A percentile compares a stretch with the other conserved stretches of the same genome.
Evolutionary conservation across 2,329 filamentous ascomycete genomes (phyloP).

Genomic region (Sporothrix variecibatus): DNA sequence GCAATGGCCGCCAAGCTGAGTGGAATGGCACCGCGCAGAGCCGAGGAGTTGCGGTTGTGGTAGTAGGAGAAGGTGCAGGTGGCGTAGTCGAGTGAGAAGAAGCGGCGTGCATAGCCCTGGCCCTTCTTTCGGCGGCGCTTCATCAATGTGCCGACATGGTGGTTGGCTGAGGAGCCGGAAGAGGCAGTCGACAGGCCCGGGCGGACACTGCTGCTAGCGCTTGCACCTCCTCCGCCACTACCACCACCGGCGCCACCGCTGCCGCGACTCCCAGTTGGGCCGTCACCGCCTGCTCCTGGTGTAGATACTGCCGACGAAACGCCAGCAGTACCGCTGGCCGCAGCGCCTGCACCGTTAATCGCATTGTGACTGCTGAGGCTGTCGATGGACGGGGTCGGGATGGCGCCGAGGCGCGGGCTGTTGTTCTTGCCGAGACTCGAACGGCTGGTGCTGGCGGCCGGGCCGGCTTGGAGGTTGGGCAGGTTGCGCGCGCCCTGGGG

Average conservation of each 20-base stretch:
- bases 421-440: constrained; percentile 54
- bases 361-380: constrained; percentile 59
- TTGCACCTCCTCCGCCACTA: constrained; percentile 29
- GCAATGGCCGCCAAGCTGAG: constrained; percentile 88
- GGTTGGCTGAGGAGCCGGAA: constrained; percentile 47
- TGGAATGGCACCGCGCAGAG: constrained; percentile 87
- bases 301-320: neutral
- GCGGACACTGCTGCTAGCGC: neutral
- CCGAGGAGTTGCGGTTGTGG: constrained; percentile 89
- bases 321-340: constrained; percentile 28
- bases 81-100: constrained; percentile 94
- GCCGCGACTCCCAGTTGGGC: constrained; percentile 17
- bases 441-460: constrained; percentile 47
- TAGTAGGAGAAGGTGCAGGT: constrained; percentile 96
- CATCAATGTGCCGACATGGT: constrained; percentile 81
- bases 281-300: constrained; percentile 37
- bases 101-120: constrained; percentile 88
- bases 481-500: constrained; percentile 74
- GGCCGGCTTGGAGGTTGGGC: constrained; percentile 55
- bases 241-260: neutral
- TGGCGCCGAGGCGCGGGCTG: constrained; percentile 40
- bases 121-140: constrained; percentile 93
- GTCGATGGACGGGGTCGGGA: constrained; percentile 58
- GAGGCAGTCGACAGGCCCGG: constrained; percentile 18
- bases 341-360: constrained; percentile 52